Base-by-base conservation (phyloP, 2,329 filamentous ascomycete species). In the Monilinia fructicola region DNA sequence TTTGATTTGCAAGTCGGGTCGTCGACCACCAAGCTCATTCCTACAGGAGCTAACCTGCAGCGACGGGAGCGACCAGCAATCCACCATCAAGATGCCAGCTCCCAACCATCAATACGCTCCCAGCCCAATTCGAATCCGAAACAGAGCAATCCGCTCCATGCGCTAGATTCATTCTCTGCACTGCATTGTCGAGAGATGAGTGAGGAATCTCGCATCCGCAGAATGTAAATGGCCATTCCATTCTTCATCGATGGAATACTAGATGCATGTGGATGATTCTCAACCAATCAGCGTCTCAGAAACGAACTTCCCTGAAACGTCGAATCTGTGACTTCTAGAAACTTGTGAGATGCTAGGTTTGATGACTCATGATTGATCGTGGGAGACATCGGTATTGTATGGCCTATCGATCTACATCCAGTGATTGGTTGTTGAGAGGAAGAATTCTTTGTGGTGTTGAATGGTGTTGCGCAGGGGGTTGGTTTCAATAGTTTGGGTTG, bases 261-360 rank as follows among this genome's bases (percentile, higher is more conserved):
- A 35, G 31, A 35, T 35, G 5, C 31, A 35, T 35, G 31, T 23
- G 16, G n/a, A 12, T 4, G 14, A 6, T 16, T 11, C 54, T 23
- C 7, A 11, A 18, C 63, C 63, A 59, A 65, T 60, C 63, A 65
- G 35, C 14, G 23, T 44, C 26, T 44, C 14, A 52, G 54, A 59
- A 65, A 65, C 63, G n/a, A 10, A 31, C 14, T 11, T 18, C 31
- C 5, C 3, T 35, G 31, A 35, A 35, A 35, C 31, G 31, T 35
- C 31, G 31, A 35, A 35, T 35, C 9, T 35, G 28, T 31, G 28
- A 31, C 28, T 31, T 31, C 28, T 31, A 31, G 28, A 31, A 31
- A 31, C 3, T 31, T 31, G 28, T 31, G 31, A 35, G 31, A 35
- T 35, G 31, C 5, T 35, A 35, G 31, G 31, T 35, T 35, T 35